phyloP scores from a whole-genome alignment of 345 rosid species.

The Heritiera fomes region DNA sequence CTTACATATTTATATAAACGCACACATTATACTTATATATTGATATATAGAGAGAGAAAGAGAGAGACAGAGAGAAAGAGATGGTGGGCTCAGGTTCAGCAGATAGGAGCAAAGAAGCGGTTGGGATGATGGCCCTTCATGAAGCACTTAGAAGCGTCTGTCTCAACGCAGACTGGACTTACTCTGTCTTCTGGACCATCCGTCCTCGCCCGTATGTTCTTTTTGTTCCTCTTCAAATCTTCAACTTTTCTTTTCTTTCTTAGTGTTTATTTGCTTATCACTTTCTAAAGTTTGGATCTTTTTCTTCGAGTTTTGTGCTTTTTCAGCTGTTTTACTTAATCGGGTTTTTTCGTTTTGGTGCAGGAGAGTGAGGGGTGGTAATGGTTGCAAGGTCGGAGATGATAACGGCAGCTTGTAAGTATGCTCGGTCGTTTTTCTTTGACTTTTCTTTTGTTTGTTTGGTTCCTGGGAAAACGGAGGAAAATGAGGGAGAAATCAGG shows the following conservation, averaged over 20 bases:
- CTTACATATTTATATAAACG: not conserved
- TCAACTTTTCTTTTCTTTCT: slow-evolving; percentile 5
- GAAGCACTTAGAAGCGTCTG: slow-evolving; percentile 99
- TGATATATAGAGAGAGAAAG: slow-evolving; percentile 18
- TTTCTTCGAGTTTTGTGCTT: not conserved
- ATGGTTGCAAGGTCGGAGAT: slow-evolving; percentile 97
- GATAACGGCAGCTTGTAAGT: slow-evolving; percentile 99
- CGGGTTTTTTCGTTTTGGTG: slow-evolving; percentile 35
- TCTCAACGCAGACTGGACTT: slow-evolving; percentile 97
- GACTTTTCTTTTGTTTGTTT: slow-evolving; percentile 21
- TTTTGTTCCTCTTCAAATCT: slow-evolving; percentile 18
- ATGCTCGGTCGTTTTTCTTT: slow-evolving; percentile 7
- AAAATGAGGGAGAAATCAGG: slow-evolving; percentile 23
- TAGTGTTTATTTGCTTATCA: slow-evolving; percentile 1
- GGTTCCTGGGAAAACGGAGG: slow-evolving; percentile 22
- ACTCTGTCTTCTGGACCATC: slow-evolving; percentile 99
- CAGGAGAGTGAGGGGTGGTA: slow-evolving; percentile 97
- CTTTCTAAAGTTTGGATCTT: not conserved
- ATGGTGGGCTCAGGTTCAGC: slow-evolving; percentile 99
- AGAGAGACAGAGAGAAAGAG: slow-evolving; percentile 37
- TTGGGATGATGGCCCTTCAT: slow-evolving; percentile 99
- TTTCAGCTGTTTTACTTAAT: slow-evolving; percentile 29
- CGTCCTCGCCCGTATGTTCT: slow-evolving; percentile 94
- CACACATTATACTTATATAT: not conserved
- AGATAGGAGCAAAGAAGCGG: slow-evolving; percentile 99